These are phyloP conservation scores for Danielia reshetovae DNA, from an alignment of 805 yeast species.

Conservation along the genomic window DNA sequence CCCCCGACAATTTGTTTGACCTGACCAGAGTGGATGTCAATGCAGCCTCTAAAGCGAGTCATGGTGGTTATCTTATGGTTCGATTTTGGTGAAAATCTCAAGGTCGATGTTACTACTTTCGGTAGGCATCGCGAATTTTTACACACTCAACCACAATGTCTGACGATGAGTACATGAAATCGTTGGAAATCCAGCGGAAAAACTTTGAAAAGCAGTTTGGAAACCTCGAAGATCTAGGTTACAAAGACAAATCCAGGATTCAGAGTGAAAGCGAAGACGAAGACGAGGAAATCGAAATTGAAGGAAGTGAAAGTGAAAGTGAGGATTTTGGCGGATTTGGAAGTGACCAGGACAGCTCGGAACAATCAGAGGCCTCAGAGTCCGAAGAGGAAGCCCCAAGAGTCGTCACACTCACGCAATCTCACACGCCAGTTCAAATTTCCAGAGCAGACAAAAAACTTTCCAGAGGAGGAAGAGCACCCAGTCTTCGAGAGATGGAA, in stretches of 20 bases:
- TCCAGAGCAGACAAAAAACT: conserved; percentile 49
- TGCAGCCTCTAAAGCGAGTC: conserved; percentile 92
- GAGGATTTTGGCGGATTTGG: too few relatives aligned
- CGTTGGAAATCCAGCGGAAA: conserved; percentile 50
- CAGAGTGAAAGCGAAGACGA: conserved; percentile 6
- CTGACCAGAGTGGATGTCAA: conserved; percentile 90
- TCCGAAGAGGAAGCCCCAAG: conserved; percentile 29
- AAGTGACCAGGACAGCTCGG: conserved; percentile 17
- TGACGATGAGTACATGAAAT: conserved; percentile 32
- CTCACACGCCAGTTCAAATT: conserved; percentile 20
- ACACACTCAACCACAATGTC: conserved; percentile 9
- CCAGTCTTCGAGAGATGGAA: conserved; percentile 37
- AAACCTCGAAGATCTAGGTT: conserved; percentile 50
- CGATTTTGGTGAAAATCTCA: too few relatives aligned
- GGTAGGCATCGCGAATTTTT: conserved; percentile 3
- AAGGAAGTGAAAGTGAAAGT: conserved; percentile 1
- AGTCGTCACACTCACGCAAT: conserved; percentile 46
- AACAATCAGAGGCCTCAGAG: conserved; percentile 8
- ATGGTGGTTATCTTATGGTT: conserved; percentile 41
- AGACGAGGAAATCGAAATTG: conserved; percentile 5
- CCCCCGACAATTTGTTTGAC: conserved; percentile 98
- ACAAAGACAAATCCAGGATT: conserved; percentile 29
- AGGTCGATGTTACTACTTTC: too few relatives aligned
- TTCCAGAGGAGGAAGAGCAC: conserved; percentile 59
- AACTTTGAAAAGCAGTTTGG: conserved; percentile 68